phyloP scores from a whole-genome alignment of 2,329 filamentous ascomycete genomes.

The Phyllosticta citribraziliensis region DNA sequence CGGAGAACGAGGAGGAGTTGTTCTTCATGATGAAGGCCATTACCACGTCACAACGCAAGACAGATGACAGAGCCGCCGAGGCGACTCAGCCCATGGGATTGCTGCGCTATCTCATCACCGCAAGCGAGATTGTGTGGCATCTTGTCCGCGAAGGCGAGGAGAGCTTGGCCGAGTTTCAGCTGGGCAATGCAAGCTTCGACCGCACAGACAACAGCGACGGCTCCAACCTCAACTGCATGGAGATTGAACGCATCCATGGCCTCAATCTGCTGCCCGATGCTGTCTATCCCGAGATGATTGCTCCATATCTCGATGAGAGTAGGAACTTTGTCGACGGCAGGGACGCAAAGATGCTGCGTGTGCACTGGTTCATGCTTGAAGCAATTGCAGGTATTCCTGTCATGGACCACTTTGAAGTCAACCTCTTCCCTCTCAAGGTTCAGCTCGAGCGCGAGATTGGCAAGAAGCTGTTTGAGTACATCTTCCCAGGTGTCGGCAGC shows the following conservation, averaged over 20 bases:
- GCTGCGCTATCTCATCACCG: slow-evolving; percentile 86
- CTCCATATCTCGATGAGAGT: slow-evolving; percentile 65
- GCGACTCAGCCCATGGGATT: slow-evolving; percentile 66
- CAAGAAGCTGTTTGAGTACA: slow-evolving; percentile 90
- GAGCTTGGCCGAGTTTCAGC: slow-evolving; percentile 83
- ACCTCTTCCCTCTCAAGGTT: slow-evolving; percentile 83
- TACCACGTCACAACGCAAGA: slow-evolving; percentile 85
- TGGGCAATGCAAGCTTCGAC: slow-evolving; percentile 85
- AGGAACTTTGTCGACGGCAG: slow-evolving; percentile 43
- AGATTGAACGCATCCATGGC: slow-evolving; percentile 78
- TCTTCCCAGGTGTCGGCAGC: slow-evolving; percentile 74
- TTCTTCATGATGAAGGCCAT: slow-evolving; percentile 99
- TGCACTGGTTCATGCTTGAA: slow-evolving; percentile 98
- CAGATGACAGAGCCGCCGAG: slow-evolving; percentile 52
- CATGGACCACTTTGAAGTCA: slow-evolving; percentile 93
- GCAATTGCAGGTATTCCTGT: slow-evolving; percentile 96
- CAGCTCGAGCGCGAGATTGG: slow-evolving; percentile 89
- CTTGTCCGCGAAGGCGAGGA: slow-evolving; percentile 79
- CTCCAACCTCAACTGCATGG: slow-evolving; percentile 86
- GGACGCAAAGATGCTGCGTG: slow-evolving; percentile 74
- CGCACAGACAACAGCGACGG: slow-evolving; percentile 95
- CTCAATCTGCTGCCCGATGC: slow-evolving; percentile 85
- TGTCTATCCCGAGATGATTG: slow-evolving; percentile 92
- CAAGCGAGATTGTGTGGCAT: slow-evolving; percentile 94
- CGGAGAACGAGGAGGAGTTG: slow-evolving; percentile 86